Evolutionary conservation across 2,329 filamentous ascomycete species (phyloP).

Genomic region (Mariannaea sp.): DNA sequence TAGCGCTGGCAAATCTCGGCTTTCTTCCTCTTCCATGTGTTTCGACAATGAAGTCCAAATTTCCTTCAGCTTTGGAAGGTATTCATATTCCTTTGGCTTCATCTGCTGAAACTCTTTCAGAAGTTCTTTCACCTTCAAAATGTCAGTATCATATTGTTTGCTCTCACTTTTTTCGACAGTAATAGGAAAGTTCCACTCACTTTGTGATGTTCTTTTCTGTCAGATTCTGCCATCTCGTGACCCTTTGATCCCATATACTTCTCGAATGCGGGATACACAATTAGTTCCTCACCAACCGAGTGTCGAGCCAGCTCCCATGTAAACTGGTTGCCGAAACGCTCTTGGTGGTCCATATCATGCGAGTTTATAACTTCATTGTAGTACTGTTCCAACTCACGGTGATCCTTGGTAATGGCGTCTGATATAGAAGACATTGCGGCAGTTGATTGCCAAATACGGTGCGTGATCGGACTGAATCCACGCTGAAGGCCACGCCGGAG

Average conservation of each 20-base stretch:
- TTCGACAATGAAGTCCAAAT: constrained; percentile 50
- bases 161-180: no score
- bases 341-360: constrained; percentile 43
- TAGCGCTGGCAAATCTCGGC: constrained; percentile 52
- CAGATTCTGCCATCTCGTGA: constrained; percentile 50
- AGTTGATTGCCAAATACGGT: no score
- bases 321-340: constrained; percentile 52
- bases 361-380: constrained; percentile 48
- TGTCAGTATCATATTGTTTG: no score
- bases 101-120: constrained; percentile 56
- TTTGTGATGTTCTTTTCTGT: constrained; percentile 39
- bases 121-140: constrained; percentile 53
- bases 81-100: constrained; percentile 45
- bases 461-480: no score
- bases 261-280: constrained; percentile 60
- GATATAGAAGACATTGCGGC: constrained; percentile 21
- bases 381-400: constrained; percentile 42
- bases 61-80: constrained; percentile 48
- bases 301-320: constrained; percentile 55
- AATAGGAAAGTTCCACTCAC: no score
- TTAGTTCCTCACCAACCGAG: constrained; percentile 53
- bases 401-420: constrained; percentile 37
- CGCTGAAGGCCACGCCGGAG: no score
- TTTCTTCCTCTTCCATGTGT: constrained; percentile 58
- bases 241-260: constrained; percentile 51